Evolutionary conservation across 2,329 filamentous ascomycete species (phyloP), one percentile per base, ranked within the genome.

Genomic region (Penicillium crustosum): DNA sequence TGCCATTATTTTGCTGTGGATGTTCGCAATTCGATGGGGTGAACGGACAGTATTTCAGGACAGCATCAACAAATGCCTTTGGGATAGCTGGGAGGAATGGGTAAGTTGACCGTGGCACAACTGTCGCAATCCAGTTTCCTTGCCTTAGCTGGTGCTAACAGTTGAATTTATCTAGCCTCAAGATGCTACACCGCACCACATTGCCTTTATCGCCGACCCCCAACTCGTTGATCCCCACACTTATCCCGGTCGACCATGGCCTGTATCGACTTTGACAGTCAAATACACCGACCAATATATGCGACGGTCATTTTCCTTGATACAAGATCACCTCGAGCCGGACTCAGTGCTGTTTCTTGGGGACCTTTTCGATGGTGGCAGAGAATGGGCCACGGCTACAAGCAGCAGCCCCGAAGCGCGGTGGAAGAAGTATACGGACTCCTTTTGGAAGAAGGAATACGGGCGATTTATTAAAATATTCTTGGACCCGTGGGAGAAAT

Each of bases 161-260:
- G 9, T 53, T 48, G 9, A 47, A 60, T 41, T 49, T 41, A 33
- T 56, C 38, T 70, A 96, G 94, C 91, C 92, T 53, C 77, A 83
- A 68, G 86, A 83, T 65, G 89, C 93, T 50, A 86, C 83, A 35
- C 94, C 94, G 29, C 93, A 97, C 73, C 90, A 88, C 71, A 82
- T 96, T 65, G 82, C 91, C 66, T 87, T 97, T 71, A 82, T 97
- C 64, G 91, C 93, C 60, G 93, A 97, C 70, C 93, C 93, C 43
- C 93, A 97, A 73, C 83, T 97, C 58, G 91, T 94, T 69, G 93
- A 97, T 75, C 90, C 92, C 54, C 91, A 97, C 74, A 95, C 92
- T n/a, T 97, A 97, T 69, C 91, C 92, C 2, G 91, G 89, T 66
- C 87, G 93, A 44, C 87, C 86, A 39, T 89, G 87, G 87, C 87